These are phyloP conservation scores for Prinsepia uniflora DNA, from an alignment of 306 rosid genomes.

Conservation along the genomic window DNA sequence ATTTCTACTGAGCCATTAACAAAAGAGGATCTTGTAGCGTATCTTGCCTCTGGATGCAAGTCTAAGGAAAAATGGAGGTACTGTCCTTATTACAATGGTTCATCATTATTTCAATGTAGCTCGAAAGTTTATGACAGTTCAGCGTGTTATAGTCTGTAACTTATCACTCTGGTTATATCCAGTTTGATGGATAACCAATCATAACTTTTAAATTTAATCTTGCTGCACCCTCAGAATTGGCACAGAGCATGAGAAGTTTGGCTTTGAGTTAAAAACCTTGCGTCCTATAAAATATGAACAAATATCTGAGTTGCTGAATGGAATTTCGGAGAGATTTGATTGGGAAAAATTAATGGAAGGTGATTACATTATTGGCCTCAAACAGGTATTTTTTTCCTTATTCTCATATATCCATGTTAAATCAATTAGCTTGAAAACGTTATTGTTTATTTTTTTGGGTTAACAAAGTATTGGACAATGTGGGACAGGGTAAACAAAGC, in stretches of 20 bases:
- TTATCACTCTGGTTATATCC: neutral
- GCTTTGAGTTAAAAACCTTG: slow-evolving; percentile 72
- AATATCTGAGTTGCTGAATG: slow-evolving; percentile 74
- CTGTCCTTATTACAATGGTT: neutral
- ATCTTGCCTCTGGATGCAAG: slow-evolving; percentile 73
- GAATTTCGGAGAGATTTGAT: slow-evolving; percentile 90
- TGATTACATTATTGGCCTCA: slow-evolving; percentile 85
- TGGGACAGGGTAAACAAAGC: slow-evolving; percentile 90
- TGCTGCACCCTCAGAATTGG: slow-evolving; percentile 63
- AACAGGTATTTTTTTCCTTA: slow-evolving; percentile 48
- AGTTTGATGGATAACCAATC: slow-evolving; percentile 5
- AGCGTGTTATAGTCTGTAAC: neutral
- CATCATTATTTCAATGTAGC: neutral
- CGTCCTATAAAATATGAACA: slow-evolving; percentile 82
- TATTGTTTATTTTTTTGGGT: neutral
- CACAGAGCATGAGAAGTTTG: slow-evolving; percentile 98
- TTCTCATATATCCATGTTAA: neutral
- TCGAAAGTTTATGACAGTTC: neutral
- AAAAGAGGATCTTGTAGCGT: slow-evolving; percentile 71
- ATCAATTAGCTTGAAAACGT: neutral
- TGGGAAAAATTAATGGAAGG: slow-evolving; percentile 96
- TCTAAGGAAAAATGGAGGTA: slow-evolving; percentile 83
- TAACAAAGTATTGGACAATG: slow-evolving; percentile 2
- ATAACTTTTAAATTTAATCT: neutral
- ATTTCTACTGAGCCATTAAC: slow-evolving; percentile 69